Conservation (phyloP, 2,329 filamentous ascomycete genomes). For the Parafenestella ontariensis region DNA sequence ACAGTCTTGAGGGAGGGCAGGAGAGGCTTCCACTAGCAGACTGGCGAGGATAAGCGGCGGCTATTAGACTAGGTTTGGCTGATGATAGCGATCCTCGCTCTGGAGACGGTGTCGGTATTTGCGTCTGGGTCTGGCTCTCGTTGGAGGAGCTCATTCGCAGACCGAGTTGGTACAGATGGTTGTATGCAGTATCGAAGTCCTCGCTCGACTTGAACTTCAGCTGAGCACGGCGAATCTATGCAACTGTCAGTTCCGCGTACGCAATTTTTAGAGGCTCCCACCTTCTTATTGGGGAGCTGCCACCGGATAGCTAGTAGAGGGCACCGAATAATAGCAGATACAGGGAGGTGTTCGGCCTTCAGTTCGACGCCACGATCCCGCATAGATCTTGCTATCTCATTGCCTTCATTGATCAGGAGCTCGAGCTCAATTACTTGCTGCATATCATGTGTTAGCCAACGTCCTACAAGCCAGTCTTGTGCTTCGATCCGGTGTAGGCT, state of each 20-base stretch:
- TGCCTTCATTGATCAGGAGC: slow-evolving; percentile 25
- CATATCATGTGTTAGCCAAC: slow-evolving; percentile 13
- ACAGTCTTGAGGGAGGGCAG: slow-evolving; percentile 35
- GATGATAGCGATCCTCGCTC: not conserved
- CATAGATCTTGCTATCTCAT: slow-evolving; percentile 26
- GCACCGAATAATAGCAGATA: slow-evolving; percentile 52
- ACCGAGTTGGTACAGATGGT: slow-evolving; percentile 42
- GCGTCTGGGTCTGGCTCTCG: slow-evolving; percentile 15
- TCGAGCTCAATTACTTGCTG: slow-evolving; percentile 36
- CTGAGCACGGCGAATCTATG: slow-evolving; percentile 54
- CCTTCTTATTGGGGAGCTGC: slow-evolving; percentile 45
- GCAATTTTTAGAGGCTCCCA: slow-evolving; percentile 11
- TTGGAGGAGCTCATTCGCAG: slow-evolving; percentile 36
- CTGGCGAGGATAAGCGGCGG: slow-evolving; percentile 2
- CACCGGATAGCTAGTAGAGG: slow-evolving; percentile 52
- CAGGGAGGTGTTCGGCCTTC: slow-evolving; percentile 51
- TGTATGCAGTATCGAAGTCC: slow-evolving; percentile 47
- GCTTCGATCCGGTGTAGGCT: not conserved
- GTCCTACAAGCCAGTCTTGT: not conserved
- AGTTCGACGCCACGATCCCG: slow-evolving; percentile 35
- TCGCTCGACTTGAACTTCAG: slow-evolving; percentile 50
- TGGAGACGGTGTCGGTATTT: slow-evolving; percentile 12
- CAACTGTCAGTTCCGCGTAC: slow-evolving; percentile 8
- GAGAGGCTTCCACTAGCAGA: slow-evolving; percentile 22
- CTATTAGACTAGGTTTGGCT: not conserved